Base-by-base conservation (phyloP, 2,329 filamentous ascomycete genomes). In the Parastagonospora avenae region DNA sequence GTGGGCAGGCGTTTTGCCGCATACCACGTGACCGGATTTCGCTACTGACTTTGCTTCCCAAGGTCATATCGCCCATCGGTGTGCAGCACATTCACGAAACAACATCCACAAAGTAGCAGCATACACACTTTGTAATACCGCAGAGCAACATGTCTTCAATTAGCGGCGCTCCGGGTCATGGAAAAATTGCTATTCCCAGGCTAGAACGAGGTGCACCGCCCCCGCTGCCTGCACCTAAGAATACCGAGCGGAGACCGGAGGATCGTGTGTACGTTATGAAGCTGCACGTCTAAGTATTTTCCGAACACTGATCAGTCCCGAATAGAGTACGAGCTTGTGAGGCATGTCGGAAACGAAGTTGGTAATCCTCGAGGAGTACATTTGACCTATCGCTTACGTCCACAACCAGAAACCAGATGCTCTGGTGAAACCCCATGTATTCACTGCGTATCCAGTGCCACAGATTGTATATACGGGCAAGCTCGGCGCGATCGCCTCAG, bases 311-410 rank as follows among this genome's bases (percentile, higher is more conserved):
- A 56, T 53, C 33, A 43, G 9, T 9, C 8, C 9, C 9, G 7
- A 1, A 1, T 32, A 64, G 62, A 5, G 52, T 52, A 11, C 57
- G 63, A 48, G 63, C 63, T 30, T 66, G 63, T 40, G 59, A 63
- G 38, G 55, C 45, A 7, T 67, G 62, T 40, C 62, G 63, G 19
- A 63, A 45, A 33, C 59, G 63, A 48, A 67, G 62, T 64, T 39
- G 12, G 54, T 32, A 8, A 9, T 27, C n/a, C 12, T 15, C 2
- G 8, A 15, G 10, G 5, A 11, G 30, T 35, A 8, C n/a, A 3
- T 12, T 8, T 11, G 3, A 8, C 8, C 5, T 4, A 4, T 16
- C n/a, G 29, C 51, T 46, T 44, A 27, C 48, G 38, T 10, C 46
- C 10, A 11, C 14, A 8, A 8, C 33, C 16, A 64, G 60, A 68